Evolutionary conservation across 2,329 filamentous ascomycete species (phyloP).

Genomic region (Pyricularia pennisetigena): DNA sequence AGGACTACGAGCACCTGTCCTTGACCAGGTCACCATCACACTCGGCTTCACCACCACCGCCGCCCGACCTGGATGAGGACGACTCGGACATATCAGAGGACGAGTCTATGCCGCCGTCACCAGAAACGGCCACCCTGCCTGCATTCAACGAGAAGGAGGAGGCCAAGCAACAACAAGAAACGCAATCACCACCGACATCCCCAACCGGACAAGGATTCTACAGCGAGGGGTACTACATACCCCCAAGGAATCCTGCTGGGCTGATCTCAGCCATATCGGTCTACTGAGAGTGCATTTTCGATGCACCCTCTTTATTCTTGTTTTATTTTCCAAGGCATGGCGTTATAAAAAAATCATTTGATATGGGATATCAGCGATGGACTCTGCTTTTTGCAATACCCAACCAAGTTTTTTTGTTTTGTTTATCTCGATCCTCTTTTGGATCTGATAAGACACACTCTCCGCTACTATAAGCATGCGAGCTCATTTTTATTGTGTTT

Average conservation of each 20-base stretch:
- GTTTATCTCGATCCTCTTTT: background rate
- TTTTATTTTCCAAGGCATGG: background rate
- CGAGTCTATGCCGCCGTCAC: constrained; percentile 63
- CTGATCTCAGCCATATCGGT: constrained; percentile 46
- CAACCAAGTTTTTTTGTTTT: background rate
- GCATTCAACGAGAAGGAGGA: constrained; percentile 52
- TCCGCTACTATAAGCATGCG: background rate
- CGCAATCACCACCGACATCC: constrained; percentile 18
- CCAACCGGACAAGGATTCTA: constrained; percentile 31
- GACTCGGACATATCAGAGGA: constrained; percentile 66
- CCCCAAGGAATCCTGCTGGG: constrained; percentile 37
- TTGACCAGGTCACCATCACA: constrained; percentile 62
- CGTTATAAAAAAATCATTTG: background rate
- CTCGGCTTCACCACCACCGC: constrained; percentile 26
- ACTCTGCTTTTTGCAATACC: background rate
- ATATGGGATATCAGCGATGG: background rate
- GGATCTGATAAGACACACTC: background rate
- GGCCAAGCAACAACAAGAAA: constrained; percentile 24
- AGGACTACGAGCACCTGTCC: constrained; percentile 55
- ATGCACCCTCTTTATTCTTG: background rate
- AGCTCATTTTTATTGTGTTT: background rate
- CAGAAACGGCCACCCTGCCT: constrained; percentile 45
- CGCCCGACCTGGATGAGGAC: constrained; percentile 56
- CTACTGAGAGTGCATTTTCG: constrained; percentile 26
- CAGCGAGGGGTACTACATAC: constrained; percentile 43